Evolutionary conservation across 2,329 filamentous ascomycete genomes (phyloP), one percentile per base, ranked within the genome.

Genomic region (Pseudogymnoascus verrucosus): DNA sequence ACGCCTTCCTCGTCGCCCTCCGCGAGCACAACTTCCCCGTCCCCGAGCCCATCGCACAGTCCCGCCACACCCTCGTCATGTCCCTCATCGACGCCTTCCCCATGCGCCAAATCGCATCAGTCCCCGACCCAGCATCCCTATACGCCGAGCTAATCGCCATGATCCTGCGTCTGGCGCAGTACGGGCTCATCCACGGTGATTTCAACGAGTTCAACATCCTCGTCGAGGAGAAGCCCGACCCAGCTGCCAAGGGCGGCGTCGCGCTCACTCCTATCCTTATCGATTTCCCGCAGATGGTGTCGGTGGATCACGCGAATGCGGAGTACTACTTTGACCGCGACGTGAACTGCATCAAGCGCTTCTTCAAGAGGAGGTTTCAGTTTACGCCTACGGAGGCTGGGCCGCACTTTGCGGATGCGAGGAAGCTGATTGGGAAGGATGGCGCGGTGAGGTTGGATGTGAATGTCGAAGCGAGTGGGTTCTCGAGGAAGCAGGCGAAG

Each of bases 191-290:
- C 66, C 95, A 99, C 74, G 95, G 95, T 66, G 95, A 99, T 74
- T 99, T 96, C 79, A 99, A 99, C 79, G 96, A 99, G 76, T 99
- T 99, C 82, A 99, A 99, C 75, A 93, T 99, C 67, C 80, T 99
- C 36, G 87, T 99, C 74, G 91, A 95, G 73, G 93, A 98, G 74
- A 85, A 80, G 59, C 73, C 73, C 36, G 68, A 54, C 5, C n/a
- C 59, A 5, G 63, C 81, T 63, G 79, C 74, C 40, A 47, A 72
- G 36, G 70, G 74, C 19, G 67, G 70, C 8, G 64, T 72, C 10
- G 70, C 71, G 14, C 78, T 96, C 26, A 86, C 85, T 5, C 95
- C 95, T 0, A 85, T 97, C 62, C 79, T 99, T 54, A 99, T 99
- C 71, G 96, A 99, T 78, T 99, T 99, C 73, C 95, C 95, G 0